Percentiles rank a stretch among this genome's conserved stretches.
Conservation (phyloP, 768 basidiomycete species). For the Suillus subaureus region DNA sequence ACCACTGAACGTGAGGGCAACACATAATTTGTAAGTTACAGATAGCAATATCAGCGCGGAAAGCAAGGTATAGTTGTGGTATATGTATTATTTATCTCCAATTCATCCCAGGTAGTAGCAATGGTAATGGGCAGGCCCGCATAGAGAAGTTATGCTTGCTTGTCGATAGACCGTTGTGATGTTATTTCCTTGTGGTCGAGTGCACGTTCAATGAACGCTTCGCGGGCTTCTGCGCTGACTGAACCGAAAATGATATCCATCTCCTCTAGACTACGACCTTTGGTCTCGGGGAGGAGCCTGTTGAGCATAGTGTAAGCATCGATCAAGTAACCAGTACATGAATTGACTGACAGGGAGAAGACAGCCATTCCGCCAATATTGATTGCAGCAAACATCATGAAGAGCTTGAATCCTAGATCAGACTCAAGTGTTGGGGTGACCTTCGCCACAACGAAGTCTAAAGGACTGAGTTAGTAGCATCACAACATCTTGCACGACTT, state of each 20-base stretch:
- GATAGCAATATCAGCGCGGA: neutral
- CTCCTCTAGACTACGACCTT: slow-evolving; percentile 55
- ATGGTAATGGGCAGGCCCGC: neutral
- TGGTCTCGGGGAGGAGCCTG: slow-evolving; percentile 64
- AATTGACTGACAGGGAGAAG: slow-evolving; percentile 59
- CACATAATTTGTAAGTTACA: slow-evolving; percentile 1
- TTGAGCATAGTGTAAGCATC: slow-evolving; percentile 2
- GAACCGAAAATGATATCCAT: slow-evolving; percentile 64
- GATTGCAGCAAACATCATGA: slow-evolving; percentile 76
- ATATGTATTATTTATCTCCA: neutral
- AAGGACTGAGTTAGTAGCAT: neutral
- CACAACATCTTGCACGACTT: neutral
- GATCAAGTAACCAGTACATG: neutral
- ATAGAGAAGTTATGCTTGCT: slow-evolving; percentile 12
- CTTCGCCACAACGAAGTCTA: slow-evolving; percentile 75
- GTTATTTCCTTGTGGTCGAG: slow-evolving; percentile 13
- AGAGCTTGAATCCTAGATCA: slow-evolving; percentile 70
- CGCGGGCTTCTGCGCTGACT: slow-evolving; percentile 54
- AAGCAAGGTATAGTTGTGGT: neutral
- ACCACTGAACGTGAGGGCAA: slow-evolving; percentile 1
- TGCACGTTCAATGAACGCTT: slow-evolving; percentile 47
- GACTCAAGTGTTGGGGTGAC: slow-evolving; percentile 66
- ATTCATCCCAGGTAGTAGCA: neutral
- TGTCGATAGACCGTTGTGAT: slow-evolving; percentile 10
- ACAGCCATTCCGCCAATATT: slow-evolving; percentile 70